Percentiles rank a stretch among this genome's conserved stretches.
These are phyloP conservation scores for Tricholoma sp. DNA, from an alignment of 768 basidiomycete genomes.

Conservation along the genomic window DNA sequence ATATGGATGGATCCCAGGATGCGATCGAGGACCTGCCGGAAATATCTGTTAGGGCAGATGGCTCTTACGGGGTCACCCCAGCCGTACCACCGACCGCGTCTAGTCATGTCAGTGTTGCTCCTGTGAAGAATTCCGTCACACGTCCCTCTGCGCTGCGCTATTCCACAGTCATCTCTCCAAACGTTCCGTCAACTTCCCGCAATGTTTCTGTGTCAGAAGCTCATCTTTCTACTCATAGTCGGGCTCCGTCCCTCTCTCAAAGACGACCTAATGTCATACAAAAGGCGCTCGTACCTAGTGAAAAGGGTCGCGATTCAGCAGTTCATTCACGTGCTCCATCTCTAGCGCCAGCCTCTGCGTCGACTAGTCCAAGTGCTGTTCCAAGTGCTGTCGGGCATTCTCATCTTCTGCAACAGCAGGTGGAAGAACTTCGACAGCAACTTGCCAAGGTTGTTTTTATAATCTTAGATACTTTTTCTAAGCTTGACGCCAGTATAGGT, in stretches of 20 bases:
- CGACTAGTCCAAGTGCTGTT: neutral
- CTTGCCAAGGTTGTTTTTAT: conserved; percentile 42
- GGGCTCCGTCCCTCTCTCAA: conserved; percentile 6
- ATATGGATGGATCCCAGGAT: conserved; percentile 21
- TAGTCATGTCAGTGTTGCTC: neutral
- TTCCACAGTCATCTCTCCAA: neutral
- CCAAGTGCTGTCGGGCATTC: neutral
- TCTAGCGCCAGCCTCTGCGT: neutral
- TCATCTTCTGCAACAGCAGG: conserved; percentile 17
- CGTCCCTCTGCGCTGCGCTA: neutral
- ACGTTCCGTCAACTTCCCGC: neutral
- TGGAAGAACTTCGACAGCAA: conserved; percentile 29
- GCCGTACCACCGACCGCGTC: neutral
- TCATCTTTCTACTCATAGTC: conserved; percentile 10
- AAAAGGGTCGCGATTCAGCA: neutral
- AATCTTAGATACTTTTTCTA: conserved; percentile 1
- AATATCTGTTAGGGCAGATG: conserved; percentile 54
- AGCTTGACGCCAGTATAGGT: conserved; percentile 34
- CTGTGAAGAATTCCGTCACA: neutral
- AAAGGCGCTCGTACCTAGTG: neutral
- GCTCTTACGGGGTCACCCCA: conserved; percentile 43
- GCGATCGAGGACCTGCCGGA: conserved; percentile 57
- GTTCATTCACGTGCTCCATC: neutral
- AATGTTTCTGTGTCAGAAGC: neutral
- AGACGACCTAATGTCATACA: conserved; percentile 3